Base-by-base conservation (phyloP, 177 flowering plant genomes). In the Vitis hybrid region DNA sequence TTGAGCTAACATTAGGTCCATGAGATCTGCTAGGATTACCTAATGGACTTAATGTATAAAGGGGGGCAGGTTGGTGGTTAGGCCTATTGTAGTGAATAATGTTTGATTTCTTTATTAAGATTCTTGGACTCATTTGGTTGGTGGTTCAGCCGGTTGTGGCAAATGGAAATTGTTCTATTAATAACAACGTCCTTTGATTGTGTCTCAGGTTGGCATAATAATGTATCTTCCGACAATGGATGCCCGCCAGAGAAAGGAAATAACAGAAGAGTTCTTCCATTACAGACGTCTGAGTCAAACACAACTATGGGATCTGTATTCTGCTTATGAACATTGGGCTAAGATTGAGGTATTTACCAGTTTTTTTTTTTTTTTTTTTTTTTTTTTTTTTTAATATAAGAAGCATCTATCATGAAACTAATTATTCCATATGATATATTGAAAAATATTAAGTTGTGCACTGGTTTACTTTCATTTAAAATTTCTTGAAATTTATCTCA, bases 301-400 rank as follows among this genome's bases (percentile, higher is more conserved):
- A 13, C 72, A 71, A 63, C 76, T 96, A 72, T 96, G 99, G 99
- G 97, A 92, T 81, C 67, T 74, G 60, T 95, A 88, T 83, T 90
- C 91, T 69, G 94, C 97, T 62, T 96, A 78, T 85, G 99, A 96
- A 76, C 99, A 92, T 70, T 96, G 99, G 99, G 99, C 98, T 60
- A 96, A 96, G 78, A 91, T 93, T 82, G 99, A 96, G 98, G 99
- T 96, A 84, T 12, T 63, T 58, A 67, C 64, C 24, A 13, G 13
- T n/a, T n/a, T n/a, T n/a, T n/a, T 16, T 16, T 16, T 16, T 16
- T 16, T 19, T 15, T 14, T 4, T 8, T 57, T 57, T 57, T 5
- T 2, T 21, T 21, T 15, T 14, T 4, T 8, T 57, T 57, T 57
- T 35, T 2, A 35, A 35, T 35, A 35, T 35, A 35, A 35, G 46